Evolutionary conservation across 208 protist genomes (phyloP).

Genomic region (Trypanosoma lewisi): DNA sequence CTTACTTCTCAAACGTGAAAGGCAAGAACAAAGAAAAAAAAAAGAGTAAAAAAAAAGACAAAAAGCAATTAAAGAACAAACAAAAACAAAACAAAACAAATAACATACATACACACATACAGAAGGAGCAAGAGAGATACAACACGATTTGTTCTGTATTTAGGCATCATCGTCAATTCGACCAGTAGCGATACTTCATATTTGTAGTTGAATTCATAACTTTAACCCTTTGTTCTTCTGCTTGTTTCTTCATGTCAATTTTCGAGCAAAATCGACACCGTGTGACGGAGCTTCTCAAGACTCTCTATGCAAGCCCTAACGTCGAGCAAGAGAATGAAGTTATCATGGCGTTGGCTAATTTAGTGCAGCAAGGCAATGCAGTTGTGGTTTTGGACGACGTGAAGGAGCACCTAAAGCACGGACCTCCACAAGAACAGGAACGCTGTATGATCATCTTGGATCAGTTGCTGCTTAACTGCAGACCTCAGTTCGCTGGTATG

Average conservation of each 20-base stretch:
- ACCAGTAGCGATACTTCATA: not conserved
- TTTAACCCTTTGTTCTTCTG: not conserved
- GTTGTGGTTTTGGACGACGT: conserved; percentile 70
- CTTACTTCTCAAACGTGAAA: not conserved
- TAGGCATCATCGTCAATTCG: not conserved
- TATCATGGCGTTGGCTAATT: conserved; percentile 52
- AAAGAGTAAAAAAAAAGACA: conserved; percentile 8
- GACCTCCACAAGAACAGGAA: conserved; percentile 53
- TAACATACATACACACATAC: too few species aligned
- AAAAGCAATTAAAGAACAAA: too few species aligned
- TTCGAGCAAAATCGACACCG: conserved; percentile 9
- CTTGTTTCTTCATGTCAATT: conserved; percentile 2
- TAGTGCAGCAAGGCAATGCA: conserved; percentile 65
- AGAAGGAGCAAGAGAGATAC: too few species aligned
- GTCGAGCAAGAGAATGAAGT: conserved; percentile 50
- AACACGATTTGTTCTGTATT: too few species aligned
- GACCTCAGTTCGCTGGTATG: conserved; percentile 67
- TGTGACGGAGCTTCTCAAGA: conserved; percentile 17
- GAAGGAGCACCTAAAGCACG: conserved; percentile 74
- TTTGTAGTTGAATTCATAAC: not conserved
- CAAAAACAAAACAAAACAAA: too few species aligned
- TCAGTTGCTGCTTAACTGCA: conserved; percentile 67
- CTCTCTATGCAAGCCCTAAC: conserved; percentile 28
- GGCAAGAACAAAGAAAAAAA: not conserved
- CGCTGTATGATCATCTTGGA: conserved; percentile 74